Evolutionary conservation across 345 rosid genomes (phyloP).

Genomic region (Camelina neglecta): DNA sequence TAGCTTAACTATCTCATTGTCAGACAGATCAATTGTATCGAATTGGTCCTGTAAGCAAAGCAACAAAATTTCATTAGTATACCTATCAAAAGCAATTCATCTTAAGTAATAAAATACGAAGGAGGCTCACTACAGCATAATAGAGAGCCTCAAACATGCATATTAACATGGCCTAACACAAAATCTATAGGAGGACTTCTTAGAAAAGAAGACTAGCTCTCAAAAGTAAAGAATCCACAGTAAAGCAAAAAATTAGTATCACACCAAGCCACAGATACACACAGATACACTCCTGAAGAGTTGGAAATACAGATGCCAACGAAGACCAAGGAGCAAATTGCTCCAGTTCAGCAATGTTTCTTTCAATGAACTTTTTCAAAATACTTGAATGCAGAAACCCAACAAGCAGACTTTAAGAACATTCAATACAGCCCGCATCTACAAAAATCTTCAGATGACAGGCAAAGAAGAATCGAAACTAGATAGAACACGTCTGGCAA

Average conservation of each 20-base stretch:
- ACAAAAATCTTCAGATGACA: slow-evolving; percentile 5
- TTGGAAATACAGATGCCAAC: slow-evolving; percentile 10
- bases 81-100: not conserved
- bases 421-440: not conserved
- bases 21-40: slow-evolving; percentile 95
- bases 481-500: not conserved
- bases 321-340: slow-evolving; percentile 4
- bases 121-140: not conserved
- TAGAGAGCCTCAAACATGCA: slow-evolving; percentile 5
- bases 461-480: slow-evolving; percentile 3
- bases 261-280: not conserved
- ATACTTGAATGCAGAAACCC: not conserved
- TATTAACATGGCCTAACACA: not conserved
- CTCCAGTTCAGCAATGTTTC: not conserved
- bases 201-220: not conserved
- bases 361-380: slow-evolving; percentile 2
- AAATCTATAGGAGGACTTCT: not conserved
- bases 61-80: slow-evolving; percentile 7
- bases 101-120: not conserved
- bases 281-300: not conserved
- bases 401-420: not conserved
- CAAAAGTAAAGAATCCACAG: not conserved
- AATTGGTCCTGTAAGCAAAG: slow-evolving; percentile 82
- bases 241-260: not conserved
- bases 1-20: slow-evolving; percentile 98